phyloP scores from a whole-genome alignment of 345 rosid genomes.

The Mallotus nudiflorus region DNA sequence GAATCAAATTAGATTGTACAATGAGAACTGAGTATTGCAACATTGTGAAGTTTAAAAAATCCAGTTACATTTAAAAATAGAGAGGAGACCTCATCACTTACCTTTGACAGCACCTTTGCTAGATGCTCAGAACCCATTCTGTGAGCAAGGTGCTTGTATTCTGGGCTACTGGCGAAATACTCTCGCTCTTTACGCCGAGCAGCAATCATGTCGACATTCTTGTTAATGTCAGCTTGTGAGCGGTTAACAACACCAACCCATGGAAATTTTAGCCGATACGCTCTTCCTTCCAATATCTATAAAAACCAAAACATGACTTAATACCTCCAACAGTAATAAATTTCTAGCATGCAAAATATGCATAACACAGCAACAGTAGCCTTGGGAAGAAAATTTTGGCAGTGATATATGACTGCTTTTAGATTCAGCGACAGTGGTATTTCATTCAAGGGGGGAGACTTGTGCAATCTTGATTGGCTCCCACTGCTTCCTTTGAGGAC shows the following conservation, averaged over 20 bases:
- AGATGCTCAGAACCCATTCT: conserved; percentile 99
- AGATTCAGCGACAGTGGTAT: not conserved
- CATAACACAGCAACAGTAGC: not conserved
- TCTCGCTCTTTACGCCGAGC: conserved; percentile 96
- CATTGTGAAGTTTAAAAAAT: not conserved
- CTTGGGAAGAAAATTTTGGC: not conserved
- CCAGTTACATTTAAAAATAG: not conserved
- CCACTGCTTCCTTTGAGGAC: not conserved
- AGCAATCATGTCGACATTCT: conserved; percentile 97
- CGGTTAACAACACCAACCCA: conserved; percentile 99
- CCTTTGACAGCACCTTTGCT: conserved; percentile 96
- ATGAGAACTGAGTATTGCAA: not conserved
- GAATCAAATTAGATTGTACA: conserved; percentile 17
- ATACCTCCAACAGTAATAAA: not conserved
- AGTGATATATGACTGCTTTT: not conserved
- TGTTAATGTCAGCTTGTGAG: conserved; percentile 97
- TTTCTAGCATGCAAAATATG: not conserved
- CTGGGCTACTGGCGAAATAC: conserved; percentile 79
- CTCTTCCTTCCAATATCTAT: conserved; percentile 90
- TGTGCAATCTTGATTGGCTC: not conserved
- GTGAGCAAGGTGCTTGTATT: conserved; percentile 91
- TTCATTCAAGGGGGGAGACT: not conserved
- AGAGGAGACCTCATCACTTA: conserved; percentile 18
- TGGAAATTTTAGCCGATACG: conserved; percentile 84
- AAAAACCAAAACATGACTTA: conserved; percentile 18